Percentiles rank a stretch among this genome's conserved stretches.
phyloP scores from a whole-genome alignment of 202 grass and related monocot species.

The Cymbopogon flexuosus region DNA sequence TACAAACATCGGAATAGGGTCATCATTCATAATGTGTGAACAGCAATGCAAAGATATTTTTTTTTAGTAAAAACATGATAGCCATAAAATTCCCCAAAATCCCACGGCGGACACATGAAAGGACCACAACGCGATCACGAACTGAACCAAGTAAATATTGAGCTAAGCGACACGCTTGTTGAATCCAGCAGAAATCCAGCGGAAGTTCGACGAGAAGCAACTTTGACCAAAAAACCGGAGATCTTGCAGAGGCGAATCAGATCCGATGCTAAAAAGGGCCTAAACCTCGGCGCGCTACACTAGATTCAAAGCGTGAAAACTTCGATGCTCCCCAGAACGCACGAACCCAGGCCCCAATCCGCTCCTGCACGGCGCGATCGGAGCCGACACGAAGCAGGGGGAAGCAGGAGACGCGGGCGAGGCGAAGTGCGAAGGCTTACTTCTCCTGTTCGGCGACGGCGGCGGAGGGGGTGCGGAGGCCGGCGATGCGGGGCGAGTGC shows the following conservation, averaged over 20 bases:
- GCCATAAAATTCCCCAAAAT: background rate
- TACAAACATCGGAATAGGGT: slow-evolving; percentile 26
- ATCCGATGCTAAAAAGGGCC: slow-evolving; percentile 27
- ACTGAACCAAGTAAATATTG: background rate
- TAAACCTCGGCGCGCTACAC: slow-evolving; percentile 6
- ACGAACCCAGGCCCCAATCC: slow-evolving; percentile 14
- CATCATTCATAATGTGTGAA: background rate
- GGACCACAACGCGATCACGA: background rate
- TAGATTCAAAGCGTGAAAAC: slow-evolving; percentile 28
- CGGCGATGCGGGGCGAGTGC: slow-evolving; percentile 77
- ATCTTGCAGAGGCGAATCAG: slow-evolving; percentile 39
- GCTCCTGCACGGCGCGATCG: slow-evolving; percentile 27
- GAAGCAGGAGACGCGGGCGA: background rate
- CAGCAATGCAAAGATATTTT: background rate
- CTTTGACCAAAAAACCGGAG: slow-evolving; percentile 11
- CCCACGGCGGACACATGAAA: background rate
- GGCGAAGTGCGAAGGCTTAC: slow-evolving; percentile 38
- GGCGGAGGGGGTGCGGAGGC: slow-evolving; percentile 49
- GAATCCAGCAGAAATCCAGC: background rate
- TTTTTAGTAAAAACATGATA: background rate
- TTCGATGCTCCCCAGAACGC: background rate
- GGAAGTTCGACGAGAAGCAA: background rate
- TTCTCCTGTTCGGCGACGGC: slow-evolving; percentile 92
- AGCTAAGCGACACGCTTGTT: background rate
- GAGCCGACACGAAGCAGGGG: background rate